A percentile compares a stretch with the other conserved stretches of the same genome.
Evolutionary conservation across 108 stramenopile species (phyloP).

Genomic region (Fistulifera pelliculosa): DNA sequence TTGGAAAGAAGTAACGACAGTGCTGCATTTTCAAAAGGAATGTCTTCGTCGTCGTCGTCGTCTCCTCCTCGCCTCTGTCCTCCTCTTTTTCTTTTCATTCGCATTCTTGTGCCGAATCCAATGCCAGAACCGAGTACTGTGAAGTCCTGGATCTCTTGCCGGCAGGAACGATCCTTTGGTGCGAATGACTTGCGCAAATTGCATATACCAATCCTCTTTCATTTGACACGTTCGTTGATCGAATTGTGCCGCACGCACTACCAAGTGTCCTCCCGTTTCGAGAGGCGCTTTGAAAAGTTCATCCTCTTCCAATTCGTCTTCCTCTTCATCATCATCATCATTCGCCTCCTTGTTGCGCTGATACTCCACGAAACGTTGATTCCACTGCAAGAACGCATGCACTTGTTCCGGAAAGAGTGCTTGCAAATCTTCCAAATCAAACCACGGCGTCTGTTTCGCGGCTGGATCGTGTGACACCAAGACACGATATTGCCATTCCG

Average conservation of each 20-base stretch:
- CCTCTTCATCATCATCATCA: constrained; percentile 7
- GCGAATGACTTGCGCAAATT: constrained; percentile 50
- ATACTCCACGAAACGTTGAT: constrained; percentile 18
- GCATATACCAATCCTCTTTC: constrained; percentile 52
- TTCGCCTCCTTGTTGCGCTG: not conserved
- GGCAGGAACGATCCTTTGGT: constrained; percentile 55
- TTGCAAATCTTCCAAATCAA: constrained; percentile 48
- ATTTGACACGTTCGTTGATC: constrained; percentile 66
- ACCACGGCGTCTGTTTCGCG: constrained; percentile 45
- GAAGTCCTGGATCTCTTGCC: constrained; percentile 17
- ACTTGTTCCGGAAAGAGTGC: constrained; percentile 75
- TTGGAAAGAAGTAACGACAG: constrained; percentile 40
- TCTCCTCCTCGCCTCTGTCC: too few species aligned
- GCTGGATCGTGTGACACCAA: constrained; percentile 23
- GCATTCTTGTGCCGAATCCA: constrained; percentile 63
- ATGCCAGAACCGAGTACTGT: constrained; percentile 54
- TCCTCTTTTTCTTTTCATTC: too few species aligned
- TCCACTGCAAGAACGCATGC: constrained; percentile 68
- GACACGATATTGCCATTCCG: constrained; percentile 1
- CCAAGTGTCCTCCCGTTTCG: constrained; percentile 37
- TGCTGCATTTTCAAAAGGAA: constrained; percentile 11
- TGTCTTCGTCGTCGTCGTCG: not conserved
- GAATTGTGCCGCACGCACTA: constrained; percentile 56
- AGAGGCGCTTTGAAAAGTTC: not conserved
- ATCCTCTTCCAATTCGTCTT: constrained; percentile 11